A percentile compares a stretch with the other conserved stretches of the same genome.
phyloP scores from a whole-genome alignment of 2,329 filamentous ascomycete genomes.

The Aspergillus ochraceus region DNA sequence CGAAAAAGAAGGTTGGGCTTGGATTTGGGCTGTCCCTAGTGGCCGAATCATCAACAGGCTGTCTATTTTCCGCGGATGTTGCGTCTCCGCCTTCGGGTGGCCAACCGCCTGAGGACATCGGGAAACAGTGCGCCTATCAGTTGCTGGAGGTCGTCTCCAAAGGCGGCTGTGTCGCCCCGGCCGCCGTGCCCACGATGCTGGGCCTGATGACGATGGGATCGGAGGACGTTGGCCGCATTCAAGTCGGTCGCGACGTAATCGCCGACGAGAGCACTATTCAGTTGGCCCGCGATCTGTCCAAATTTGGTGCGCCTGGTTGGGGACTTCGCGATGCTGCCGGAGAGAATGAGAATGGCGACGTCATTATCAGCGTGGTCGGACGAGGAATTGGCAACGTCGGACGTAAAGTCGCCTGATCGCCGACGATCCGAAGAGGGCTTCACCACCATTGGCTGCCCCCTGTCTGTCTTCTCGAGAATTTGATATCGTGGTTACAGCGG shows the following conservation, averaged over 20 bases:
- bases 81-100: conserved; percentile 73
- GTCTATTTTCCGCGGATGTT: conserved; percentile 85
- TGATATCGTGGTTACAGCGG: conserved; percentile 8
- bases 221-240: conserved; percentile 87
- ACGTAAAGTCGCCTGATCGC: conserved; percentile 71
- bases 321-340: conserved; percentile 75
- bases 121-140: conserved; percentile 83
- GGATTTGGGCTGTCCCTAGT: conserved; percentile 90
- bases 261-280: conserved; percentile 77
- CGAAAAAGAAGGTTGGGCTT: conserved; percentile 68
- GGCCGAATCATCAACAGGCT: conserved; percentile 85
- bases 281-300: conserved; percentile 78
- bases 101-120: conserved; percentile 84
- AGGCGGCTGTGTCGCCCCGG: conserved; percentile 76
- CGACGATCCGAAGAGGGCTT: not conserved
- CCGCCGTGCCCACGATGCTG: conserved; percentile 72
- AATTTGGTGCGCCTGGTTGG: conserved; percentile 91
- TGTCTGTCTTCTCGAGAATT: not conserved
- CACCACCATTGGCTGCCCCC: not conserved
- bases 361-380: conserved; percentile 89
- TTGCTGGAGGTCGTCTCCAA: conserved; percentile 78
- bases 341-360: conserved; percentile 63
- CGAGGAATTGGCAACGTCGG: conserved; percentile 93
- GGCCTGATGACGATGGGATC: conserved; percentile 97
- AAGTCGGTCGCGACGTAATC: conserved; percentile 77